Conservation (phyloP, 2,329 filamentous ascomycete genomes). For the Stachybotrys echinatus region DNA sequence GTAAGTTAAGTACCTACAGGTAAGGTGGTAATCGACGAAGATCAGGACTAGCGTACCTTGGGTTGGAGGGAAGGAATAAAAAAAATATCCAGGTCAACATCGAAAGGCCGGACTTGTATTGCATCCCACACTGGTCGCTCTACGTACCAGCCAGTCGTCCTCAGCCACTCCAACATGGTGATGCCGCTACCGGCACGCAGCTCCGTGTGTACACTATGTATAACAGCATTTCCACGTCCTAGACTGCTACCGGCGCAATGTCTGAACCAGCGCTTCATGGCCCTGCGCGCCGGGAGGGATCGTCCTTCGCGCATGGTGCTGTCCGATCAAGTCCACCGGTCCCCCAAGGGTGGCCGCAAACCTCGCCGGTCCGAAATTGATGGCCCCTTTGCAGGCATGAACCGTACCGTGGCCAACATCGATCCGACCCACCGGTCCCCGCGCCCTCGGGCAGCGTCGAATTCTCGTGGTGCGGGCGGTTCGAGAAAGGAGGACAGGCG, state of each 20-base stretch:
- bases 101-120: background rate
- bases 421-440: slow-evolving; percentile 16
- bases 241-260: slow-evolving; percentile 21
- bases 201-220: slow-evolving; percentile 18
- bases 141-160: too few species aligned
- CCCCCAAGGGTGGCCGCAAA: slow-evolving; percentile 26
- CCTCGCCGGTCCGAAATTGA: slow-evolving; percentile 31
- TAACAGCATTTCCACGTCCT: background rate
- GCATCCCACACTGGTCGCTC: too few species aligned
- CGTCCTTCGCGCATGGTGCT: slow-evolving; percentile 54
- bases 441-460: slow-evolving; percentile 6
- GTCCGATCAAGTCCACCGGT: slow-evolving; percentile 44
- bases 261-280: slow-evolving; percentile 27
- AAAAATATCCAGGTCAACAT: slow-evolving; percentile 4
- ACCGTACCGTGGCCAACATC: slow-evolving; percentile 42
- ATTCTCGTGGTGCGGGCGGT: background rate
- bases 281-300: slow-evolving; percentile 22
- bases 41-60: background rate
- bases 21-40: background rate
- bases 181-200: slow-evolving; percentile 12
- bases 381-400: slow-evolving; percentile 53
- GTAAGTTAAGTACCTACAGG: background rate
- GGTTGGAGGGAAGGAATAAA: slow-evolving; percentile 3
- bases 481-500: slow-evolving; percentile 25
- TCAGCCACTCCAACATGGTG: slow-evolving; percentile 9